Base-by-base conservation (phyloP, 2,329 filamentous ascomycete species). In the Xylaria sp. region DNA sequence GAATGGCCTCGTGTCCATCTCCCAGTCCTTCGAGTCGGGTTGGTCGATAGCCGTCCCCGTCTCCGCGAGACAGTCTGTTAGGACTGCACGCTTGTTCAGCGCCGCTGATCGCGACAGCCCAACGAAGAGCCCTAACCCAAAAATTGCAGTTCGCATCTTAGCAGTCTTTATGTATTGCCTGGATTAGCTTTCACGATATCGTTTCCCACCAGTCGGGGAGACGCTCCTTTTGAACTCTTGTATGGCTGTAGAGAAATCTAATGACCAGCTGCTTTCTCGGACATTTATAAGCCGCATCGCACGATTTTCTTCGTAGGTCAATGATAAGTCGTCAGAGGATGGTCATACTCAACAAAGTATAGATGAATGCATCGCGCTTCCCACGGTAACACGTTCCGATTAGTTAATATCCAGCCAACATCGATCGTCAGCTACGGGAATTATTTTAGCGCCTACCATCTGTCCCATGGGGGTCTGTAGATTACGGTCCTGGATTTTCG, bases 11-110 rank as follows among this genome's bases (percentile, higher is more conserved):
- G 71, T 70, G 29, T 78, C 76, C 40, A 68, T 65, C 21, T 73
- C 71, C 71, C 76, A 79, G 58, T 78, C 77, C n/a, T 72, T 71
- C 1, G 76, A 77, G 57, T 76, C 74, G 21, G 70, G 48, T 32
- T 68, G 58, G 50, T 79, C 76, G 37, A 76, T 64, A 12, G 68
- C 59, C 9, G 75, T 75, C 13, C 68, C 66, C 29, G 74, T 65
- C 9, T 71, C 53, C 9, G 69, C 66, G 35, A 79, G 73, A 37
- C 77, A 79, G 44, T 77, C 74, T 32, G 74, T 70, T 25, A 79
- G 61, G 55, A 72, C 72, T 53, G 73, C 77, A 29, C 72, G 75
- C 62, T 71, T 77, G 57, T 76, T 71, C 47, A 78, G 69, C 44
- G 68, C 72, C 8, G 67, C 69, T 10, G 71, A 72, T 55, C 66